Evolutionary conservation across 768 basidiomycete genomes (phyloP).

Genomic region (Boletus patriciae): DNA sequence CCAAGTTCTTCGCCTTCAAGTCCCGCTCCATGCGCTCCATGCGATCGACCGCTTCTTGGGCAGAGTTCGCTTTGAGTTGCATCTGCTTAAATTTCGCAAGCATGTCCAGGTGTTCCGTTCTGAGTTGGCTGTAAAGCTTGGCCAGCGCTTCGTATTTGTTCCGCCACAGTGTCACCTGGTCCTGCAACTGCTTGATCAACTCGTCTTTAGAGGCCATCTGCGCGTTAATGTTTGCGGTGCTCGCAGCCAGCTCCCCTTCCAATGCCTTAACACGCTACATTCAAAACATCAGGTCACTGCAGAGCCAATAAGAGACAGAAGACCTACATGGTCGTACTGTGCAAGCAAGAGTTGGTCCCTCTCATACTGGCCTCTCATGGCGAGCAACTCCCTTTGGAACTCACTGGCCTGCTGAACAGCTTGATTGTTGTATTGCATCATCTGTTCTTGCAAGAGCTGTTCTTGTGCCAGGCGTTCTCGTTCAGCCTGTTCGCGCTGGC

Average conservation of each 20-base stretch:
- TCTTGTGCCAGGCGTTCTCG: conserved; percentile 87
- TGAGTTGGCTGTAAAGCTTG: conserved; percentile 96
- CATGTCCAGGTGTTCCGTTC: conserved; percentile 96
- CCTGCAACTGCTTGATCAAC: conserved; percentile 91
- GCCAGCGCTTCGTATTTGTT: conserved; percentile 99
- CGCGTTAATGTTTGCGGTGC: conserved; percentile 73
- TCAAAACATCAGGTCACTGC: conserved; percentile 8
- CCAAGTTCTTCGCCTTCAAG: conserved; percentile 96
- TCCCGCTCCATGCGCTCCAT: conserved; percentile 99
- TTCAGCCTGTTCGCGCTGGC: conserved; percentile 86
- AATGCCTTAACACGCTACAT: conserved; percentile 89
- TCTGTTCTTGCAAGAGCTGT: conserved; percentile 78
- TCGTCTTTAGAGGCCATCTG: conserved; percentile 94
- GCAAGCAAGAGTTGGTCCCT: conserved; percentile 96
- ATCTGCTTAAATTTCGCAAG: conserved; percentile 95
- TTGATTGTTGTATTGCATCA: conserved; percentile 78
- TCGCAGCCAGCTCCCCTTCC: conserved; percentile 81
- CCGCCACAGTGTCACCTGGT: conserved; percentile 95
- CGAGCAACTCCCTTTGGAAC: conserved; percentile 86
- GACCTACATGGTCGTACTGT: conserved; percentile 85
- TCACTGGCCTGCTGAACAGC: conserved; percentile 75
- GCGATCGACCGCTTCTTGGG: conserved; percentile 95
- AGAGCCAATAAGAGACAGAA: conserved; percentile 1
- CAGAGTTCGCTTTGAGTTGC: conserved; percentile 97
- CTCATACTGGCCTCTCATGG: conserved; percentile 95